Base-by-base conservation (phyloP, 1,139 yeast species). In the Pichia sp. region DNA sequence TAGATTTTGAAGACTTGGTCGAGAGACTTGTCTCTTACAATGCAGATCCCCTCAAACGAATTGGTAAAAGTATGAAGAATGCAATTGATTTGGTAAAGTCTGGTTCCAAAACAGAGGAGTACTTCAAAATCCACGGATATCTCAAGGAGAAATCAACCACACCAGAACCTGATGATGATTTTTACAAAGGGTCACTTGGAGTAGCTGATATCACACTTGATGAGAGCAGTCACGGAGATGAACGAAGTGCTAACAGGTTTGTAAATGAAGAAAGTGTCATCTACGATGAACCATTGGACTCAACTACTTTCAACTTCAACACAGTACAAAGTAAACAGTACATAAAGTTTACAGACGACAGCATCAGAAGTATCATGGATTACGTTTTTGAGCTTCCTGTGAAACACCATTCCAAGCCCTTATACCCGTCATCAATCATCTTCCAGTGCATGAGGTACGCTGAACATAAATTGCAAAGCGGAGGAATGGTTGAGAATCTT, bases 361-460 rank as follows among this genome's bases (percentile, higher is more conserved):
- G 79, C 50, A 77, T 82, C 16, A 76, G 84, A 1, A 60, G 66
- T 11, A 64, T 80, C 20, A 62, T 81, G 38, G 77, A 78, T 41
- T 68, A 70, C 41, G 63, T 79, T 14, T 73, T 77, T 40, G 53
- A 58, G 4, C 56, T 80, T 38, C 68, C 64, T 35, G 66, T 63
- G 22, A 57, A 50, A 35, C 48, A 61, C 39, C 64, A 61, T 24
- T 83, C 77, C 48, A 68, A 72, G 37, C 67, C 86, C 0, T 72
- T 75, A 30, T 59, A 74, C 12, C 85, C 88, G 0, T 86, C 91
- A 0, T 75, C 84, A 1, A 66, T 80, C 6, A 56, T 79, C 0
- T 82, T 72, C 51, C 91, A 81, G 54, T 66, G 82, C 48, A 53
- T 79, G 11, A 62, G 91, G 46, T 81, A 76, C 50, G 72, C 87